Percentiles rank a stretch among this genome's conserved stretches.
phyloP scores from a whole-genome alignment of 208 protist genomes.

The Trypanosoma lewisi region DNA sequence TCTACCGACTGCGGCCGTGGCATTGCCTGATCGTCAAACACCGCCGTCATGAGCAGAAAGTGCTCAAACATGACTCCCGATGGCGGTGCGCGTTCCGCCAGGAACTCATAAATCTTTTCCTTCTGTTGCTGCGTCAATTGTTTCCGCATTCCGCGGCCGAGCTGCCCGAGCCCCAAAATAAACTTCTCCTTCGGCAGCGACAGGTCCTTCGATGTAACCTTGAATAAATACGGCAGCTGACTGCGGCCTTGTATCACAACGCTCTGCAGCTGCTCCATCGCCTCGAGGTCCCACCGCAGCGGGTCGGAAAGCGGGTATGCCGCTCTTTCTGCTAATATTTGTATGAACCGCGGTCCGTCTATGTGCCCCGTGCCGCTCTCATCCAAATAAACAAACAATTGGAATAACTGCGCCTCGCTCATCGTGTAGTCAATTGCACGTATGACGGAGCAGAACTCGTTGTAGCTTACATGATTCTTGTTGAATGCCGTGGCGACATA shows the following conservation, averaged over 20 bases:
- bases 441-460: slow-evolving; percentile 86
- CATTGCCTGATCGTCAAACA: slow-evolving; percentile 57
- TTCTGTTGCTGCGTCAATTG: slow-evolving; percentile 72
- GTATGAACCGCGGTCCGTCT: slow-evolving; percentile 67
- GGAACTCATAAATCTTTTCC: slow-evolving; percentile 73
- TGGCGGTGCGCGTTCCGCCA: slow-evolving; percentile 41
- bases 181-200: slow-evolving; percentile 59
- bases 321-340: slow-evolving; percentile 48
- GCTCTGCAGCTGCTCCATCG: slow-evolving; percentile 85
- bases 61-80: slow-evolving; percentile 55
- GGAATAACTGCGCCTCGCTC: slow-evolving; percentile 78
- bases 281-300: slow-evolving; percentile 79
- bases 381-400: slow-evolving; percentile 82
- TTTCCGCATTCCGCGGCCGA: slow-evolving; percentile 76
- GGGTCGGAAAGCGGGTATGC: slow-evolving; percentile 36
- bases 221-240: slow-evolving; percentile 68
- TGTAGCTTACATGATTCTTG: slow-evolving; percentile 77
- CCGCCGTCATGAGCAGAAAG: slow-evolving; percentile 65
- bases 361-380: slow-evolving; percentile 53
- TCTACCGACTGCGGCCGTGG: slow-evolving; percentile 25
- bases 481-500: slow-evolving; percentile 71
- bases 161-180: slow-evolving; percentile 62
- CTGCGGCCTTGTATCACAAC: slow-evolving; percentile 82
- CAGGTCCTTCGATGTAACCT: slow-evolving; percentile 56
- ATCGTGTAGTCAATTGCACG: slow-evolving; percentile 83